Percentiles rank a stretch among this genome's conserved stretches.
These are phyloP conservation scores for Brassica cretica DNA, from an alignment of 345 rosid genomes.

Conservation along the genomic window DNA sequence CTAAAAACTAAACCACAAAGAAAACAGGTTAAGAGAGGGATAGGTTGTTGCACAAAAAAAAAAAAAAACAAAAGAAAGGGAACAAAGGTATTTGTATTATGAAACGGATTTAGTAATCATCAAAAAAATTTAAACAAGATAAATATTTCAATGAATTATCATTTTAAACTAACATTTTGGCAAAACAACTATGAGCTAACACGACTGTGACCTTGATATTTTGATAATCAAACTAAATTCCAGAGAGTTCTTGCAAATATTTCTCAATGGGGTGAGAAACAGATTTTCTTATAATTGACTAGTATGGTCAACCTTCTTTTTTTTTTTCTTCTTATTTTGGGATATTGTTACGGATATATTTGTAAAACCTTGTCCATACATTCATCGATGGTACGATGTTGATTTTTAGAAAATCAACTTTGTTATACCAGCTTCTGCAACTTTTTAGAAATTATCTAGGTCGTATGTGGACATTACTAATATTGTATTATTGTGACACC, in stretches of 20 bases:
- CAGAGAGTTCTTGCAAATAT: neutral
- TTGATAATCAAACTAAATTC: neutral
- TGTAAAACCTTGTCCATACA: neutral
- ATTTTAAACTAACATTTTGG: neutral
- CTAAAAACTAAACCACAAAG: neutral
- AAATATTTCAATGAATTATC: neutral
- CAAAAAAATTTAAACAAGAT: neutral
- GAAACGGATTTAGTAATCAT: neutral
- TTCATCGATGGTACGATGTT: conserved; percentile 17
- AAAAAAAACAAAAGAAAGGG: neutral
- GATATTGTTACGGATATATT: neutral
- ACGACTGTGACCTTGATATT: neutral
- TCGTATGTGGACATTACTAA: neutral
- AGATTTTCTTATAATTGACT: neutral
- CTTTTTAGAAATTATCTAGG: neutral
- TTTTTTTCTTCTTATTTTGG: neutral
- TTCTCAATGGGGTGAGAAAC: neutral
- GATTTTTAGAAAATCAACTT: neutral
- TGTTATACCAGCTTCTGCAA: conserved; percentile 20
- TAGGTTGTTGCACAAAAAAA: too few relatives aligned
- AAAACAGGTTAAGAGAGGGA: neutral
- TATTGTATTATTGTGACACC: neutral
- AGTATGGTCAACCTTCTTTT: neutral
- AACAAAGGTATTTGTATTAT: neutral
- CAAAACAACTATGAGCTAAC: neutral